Percentiles rank a stretch among this genome's conserved stretches.
Evolutionary conservation across 352 stramenopile species (phyloP).

Genomic region (Phytophthora cactorum): DNA sequence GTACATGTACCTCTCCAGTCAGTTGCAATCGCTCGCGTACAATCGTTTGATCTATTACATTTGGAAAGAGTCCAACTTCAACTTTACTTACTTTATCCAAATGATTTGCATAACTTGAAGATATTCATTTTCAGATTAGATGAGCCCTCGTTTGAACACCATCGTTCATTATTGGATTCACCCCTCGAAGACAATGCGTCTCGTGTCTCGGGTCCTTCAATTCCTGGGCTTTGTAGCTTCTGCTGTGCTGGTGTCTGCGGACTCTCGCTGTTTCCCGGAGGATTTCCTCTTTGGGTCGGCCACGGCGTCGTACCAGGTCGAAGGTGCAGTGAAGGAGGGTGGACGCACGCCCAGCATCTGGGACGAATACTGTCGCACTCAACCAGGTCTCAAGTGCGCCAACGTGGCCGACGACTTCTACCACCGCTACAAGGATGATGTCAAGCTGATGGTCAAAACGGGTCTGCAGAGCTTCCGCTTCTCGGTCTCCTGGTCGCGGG

Average conservation of each 20-base stretch:
- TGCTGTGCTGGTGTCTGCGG: neutral
- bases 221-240: neutral
- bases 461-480: conserved; percentile 94
- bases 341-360: conserved; percentile 89
- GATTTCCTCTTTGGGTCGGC: conserved; percentile 89
- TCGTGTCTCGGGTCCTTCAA: neutral
- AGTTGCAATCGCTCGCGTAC: neutral
- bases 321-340: conserved; percentile 81
- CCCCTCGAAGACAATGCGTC: neutral
- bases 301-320: conserved; percentile 92
- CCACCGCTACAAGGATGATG: conserved; percentile 89
- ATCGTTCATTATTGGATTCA: conserved; percentile 6
- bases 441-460: conserved; percentile 91
- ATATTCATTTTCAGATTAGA: neutral
- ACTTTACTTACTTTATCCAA: neutral
- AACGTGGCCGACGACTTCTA: conserved; percentile 95
- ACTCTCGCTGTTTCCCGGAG: conserved; percentile 44
- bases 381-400: conserved; percentile 73
- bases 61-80: neutral
- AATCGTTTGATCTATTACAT: neutral
- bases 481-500: conserved; percentile 92
- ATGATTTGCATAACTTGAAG: conserved; percentile 7
- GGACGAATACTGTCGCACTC: conserved; percentile 86
- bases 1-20: neutral
- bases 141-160: neutral